A percentile compares a stretch with the other conserved stretches of the same genome.
Conservation (phyloP, 2,329 filamentous ascomycete species). For the Pseudogymnoascus sp. region DNA sequence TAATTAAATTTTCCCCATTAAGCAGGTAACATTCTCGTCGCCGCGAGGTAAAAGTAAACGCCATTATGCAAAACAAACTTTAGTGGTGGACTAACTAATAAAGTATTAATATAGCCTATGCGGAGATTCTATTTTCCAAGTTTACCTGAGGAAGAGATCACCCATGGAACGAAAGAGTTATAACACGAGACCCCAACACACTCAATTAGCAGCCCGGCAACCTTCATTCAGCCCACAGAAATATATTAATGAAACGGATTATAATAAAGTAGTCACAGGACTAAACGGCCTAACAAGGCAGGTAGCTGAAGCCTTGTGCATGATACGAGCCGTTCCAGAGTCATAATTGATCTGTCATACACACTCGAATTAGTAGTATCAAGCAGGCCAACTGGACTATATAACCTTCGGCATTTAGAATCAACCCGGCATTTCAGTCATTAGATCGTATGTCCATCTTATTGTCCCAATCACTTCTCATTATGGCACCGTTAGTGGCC, state of each 20-base stretch:
- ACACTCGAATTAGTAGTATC: background rate
- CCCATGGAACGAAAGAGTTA: background rate
- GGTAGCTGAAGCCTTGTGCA: background rate
- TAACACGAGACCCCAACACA: background rate
- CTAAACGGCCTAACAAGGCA: background rate
- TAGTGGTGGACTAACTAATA: slow-evolving; percentile 21
- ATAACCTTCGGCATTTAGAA: background rate
- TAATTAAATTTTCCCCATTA: background rate
- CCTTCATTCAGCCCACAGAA: background rate
- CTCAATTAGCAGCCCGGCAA: background rate
- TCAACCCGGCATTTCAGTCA: background rate
- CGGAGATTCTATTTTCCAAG: background rate
- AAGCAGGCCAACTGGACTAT: background rate
- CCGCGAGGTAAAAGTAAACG: slow-evolving; percentile 10
- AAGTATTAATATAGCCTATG: background rate
- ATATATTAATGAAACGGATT: background rate
- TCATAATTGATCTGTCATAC: background rate
- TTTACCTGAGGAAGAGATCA: background rate
- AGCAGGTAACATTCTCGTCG: background rate
- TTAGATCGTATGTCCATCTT: background rate
- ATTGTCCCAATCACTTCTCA: background rate
- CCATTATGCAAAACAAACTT: slow-evolving; percentile 16
- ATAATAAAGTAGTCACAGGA: background rate
- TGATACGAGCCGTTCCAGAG: background rate
- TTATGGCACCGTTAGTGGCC: background rate